These are phyloP conservation scores for Tuber umbilicatum DNA, from an alignment of 495 filamentous ascomycete genomes.

Conservation along the genomic window DNA sequence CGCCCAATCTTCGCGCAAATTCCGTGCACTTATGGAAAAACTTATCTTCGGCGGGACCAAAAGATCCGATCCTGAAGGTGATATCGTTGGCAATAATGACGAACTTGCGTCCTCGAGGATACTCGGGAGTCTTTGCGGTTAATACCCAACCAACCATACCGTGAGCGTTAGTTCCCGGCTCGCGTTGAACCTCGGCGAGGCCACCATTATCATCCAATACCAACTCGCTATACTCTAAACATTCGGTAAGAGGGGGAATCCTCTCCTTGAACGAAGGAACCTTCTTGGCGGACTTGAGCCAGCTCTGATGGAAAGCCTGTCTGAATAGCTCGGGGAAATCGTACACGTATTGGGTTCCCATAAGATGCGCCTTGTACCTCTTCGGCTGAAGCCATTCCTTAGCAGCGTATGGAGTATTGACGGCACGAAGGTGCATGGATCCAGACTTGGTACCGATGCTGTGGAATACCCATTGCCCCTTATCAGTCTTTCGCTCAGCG, in stretches of 20 bases:
- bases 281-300: slow-evolving; percentile 65
- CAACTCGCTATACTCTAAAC: slow-evolving; percentile 90
- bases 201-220: slow-evolving; percentile 91
- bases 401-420: slow-evolving; percentile 87
- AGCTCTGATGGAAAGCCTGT: slow-evolving; percentile 94
- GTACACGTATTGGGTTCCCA: slow-evolving; percentile 99
- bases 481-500: slow-evolving; percentile 94
- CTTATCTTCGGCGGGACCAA: slow-evolving; percentile 89
- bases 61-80: slow-evolving; percentile 96
- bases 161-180: slow-evolving; percentile 87
- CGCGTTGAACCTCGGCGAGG: slow-evolving; percentile 82
- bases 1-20: slow-evolving; percentile 82
- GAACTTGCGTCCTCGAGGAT: slow-evolving; percentile 84
- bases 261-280: slow-evolving; percentile 66
- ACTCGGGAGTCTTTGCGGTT: slow-evolving; percentile 96
- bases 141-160: slow-evolving; percentile 99
- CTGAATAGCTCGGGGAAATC: slow-evolving; percentile 99
- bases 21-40: slow-evolving; percentile 99
- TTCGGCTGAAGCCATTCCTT: slow-evolving; percentile 99
- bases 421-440: slow-evolving; percentile 85
- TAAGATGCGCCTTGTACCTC: slow-evolving; percentile 96
- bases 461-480: slow-evolving; percentile 94
- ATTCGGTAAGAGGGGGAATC: slow-evolving; percentile 78
- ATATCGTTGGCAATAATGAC: slow-evolving; percentile 98
- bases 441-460: slow-evolving; percentile 94